phyloP scores from a whole-genome alignment of 2,329 filamentous ascomycete genomes.

The Phaeomoniella chlamydospora region DNA sequence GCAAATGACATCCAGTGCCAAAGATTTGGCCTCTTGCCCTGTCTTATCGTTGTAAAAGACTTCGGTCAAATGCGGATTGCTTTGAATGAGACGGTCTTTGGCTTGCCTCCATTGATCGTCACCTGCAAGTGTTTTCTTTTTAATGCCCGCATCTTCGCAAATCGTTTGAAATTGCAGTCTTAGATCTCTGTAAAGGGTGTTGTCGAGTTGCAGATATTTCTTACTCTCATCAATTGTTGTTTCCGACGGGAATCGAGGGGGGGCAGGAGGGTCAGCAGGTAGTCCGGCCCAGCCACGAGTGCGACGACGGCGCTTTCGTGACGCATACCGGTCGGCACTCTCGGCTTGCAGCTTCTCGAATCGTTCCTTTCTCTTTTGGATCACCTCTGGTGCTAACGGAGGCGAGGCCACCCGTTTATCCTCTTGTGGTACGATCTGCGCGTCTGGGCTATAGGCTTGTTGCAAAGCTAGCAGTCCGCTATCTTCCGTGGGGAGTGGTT shows the following conservation, averaged over 20 bases:
- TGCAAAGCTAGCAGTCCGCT: background rate
- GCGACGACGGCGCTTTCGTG: slow-evolving; percentile 52
- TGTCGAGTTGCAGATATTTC: slow-evolving; percentile 50
- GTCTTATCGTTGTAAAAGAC: slow-evolving; percentile 46
- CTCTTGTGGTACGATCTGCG: slow-evolving; percentile 7
- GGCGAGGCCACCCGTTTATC: background rate
- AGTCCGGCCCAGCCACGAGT: slow-evolving; percentile 55
- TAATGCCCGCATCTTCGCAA: slow-evolving; percentile 50
- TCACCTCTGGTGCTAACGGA: slow-evolving; percentile 27
- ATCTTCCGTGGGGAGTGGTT: slow-evolving; percentile 13
- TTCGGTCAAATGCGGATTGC: slow-evolving; percentile 47
- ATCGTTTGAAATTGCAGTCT: slow-evolving; percentile 56
- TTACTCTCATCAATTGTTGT: slow-evolving; percentile 71
- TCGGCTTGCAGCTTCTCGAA: slow-evolving; percentile 41
- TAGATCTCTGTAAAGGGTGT: slow-evolving; percentile 46
- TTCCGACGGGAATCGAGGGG: slow-evolving; percentile 66
- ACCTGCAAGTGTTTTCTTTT: slow-evolving; percentile 63
- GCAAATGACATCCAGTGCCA: slow-evolving; percentile 66
- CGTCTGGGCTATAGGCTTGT: slow-evolving; percentile 12
- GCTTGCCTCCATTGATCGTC: slow-evolving; percentile 58
- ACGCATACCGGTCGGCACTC: slow-evolving; percentile 46
- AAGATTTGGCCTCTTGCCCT: slow-evolving; percentile 44
- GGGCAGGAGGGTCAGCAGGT: slow-evolving; percentile 51
- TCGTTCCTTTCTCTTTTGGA: slow-evolving; percentile 39
- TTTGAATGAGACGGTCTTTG: slow-evolving; percentile 52